Conservation (phyloP, 116 monocot species). For the Zostera marina region DNA sequence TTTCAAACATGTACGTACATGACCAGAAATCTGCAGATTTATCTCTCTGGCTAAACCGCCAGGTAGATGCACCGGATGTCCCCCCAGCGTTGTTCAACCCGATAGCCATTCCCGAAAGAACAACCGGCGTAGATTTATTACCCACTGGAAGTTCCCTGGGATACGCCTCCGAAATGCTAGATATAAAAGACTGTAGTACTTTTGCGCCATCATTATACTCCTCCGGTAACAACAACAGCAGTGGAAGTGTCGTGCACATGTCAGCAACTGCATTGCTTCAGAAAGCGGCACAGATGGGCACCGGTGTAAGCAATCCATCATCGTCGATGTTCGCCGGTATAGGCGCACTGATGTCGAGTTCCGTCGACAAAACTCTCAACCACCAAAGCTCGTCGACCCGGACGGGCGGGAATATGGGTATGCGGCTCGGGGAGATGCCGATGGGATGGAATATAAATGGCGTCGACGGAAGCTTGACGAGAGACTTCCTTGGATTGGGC, state of each 20-base stretch:
- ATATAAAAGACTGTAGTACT: constrained; percentile 6
- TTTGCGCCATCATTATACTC: constrained; percentile 4
- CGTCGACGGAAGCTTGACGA: constrained; percentile 5
- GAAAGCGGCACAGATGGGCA: constrained; percentile 22
- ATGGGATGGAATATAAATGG: not conserved
- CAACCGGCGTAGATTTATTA: not conserved
- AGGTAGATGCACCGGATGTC: not conserved
- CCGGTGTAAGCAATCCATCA: constrained; percentile 9
- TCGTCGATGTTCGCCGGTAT: constrained; percentile 14
- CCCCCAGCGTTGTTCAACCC: not conserved
- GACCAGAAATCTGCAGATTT: constrained; percentile 5
- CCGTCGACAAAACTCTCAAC: too few species aligned
- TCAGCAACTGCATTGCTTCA: constrained; percentile 26
- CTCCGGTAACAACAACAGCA: not conserved
- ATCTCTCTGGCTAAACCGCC: constrained; percentile 12
- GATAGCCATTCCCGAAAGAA: not conserved
- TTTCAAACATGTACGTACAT: constrained; percentile 2
- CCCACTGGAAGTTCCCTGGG: not conserved
- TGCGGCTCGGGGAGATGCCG: constrained; percentile 1
- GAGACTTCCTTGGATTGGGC: constrained; percentile 21
- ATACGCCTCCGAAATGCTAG: constrained; percentile 5
- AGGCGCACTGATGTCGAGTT: not conserved
- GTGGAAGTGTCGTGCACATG: constrained; percentile 8
- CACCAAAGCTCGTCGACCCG: too few species aligned
- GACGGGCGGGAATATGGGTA: too few species aligned